These are phyloP conservation scores for Fagus sylvatica DNA, from an alignment of 306 rosid species.

Conservation along the genomic window DNA sequence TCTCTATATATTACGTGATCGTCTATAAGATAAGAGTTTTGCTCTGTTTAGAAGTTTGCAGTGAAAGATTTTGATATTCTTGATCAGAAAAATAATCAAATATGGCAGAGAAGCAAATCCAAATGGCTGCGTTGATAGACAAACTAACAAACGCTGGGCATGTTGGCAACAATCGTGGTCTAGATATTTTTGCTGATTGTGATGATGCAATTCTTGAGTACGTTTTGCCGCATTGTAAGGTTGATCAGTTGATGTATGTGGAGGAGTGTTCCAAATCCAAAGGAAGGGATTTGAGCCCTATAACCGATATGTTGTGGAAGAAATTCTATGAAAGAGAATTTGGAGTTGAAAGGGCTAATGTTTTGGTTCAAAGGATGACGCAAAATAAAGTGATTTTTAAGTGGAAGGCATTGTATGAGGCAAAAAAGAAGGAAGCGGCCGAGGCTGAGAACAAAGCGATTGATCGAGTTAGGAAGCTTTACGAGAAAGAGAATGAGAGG, in stretches of 20 bases:
- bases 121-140: too few relatives aligned
- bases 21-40: too few relatives aligned
- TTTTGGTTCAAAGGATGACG: slow-evolving; percentile 41
- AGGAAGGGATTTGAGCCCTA: slow-evolving; percentile 50
- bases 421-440: slow-evolving; percentile 36
- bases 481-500: slow-evolving; percentile 30
- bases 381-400: slow-evolving; percentile 29
- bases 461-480: slow-evolving; percentile 34
- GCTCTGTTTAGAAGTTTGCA: too few relatives aligned
- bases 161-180: too few relatives aligned
- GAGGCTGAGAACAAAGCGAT: slow-evolving; percentile 29
- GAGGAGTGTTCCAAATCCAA: slow-evolving; percentile 40
- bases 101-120: too few relatives aligned
- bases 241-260: slow-evolving; percentile 45
- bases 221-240: slow-evolving; percentile 48
- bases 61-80: too few relatives aligned
- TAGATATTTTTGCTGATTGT: too few relatives aligned
- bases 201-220: slow-evolving; percentile 25
- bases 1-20: too few relatives aligned
- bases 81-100: too few relatives aligned
- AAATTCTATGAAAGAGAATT: slow-evolving; percentile 44
- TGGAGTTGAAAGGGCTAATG: slow-evolving; percentile 22
- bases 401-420: slow-evolving; percentile 53
- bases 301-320: slow-evolving; percentile 49
- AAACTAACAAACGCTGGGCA: too few relatives aligned